Percentiles rank a stretch among this genome's conserved stretches.
Conservation (phyloP, 2,329 filamentous ascomycete species). For the Scedosporium minutisporum region DNA sequence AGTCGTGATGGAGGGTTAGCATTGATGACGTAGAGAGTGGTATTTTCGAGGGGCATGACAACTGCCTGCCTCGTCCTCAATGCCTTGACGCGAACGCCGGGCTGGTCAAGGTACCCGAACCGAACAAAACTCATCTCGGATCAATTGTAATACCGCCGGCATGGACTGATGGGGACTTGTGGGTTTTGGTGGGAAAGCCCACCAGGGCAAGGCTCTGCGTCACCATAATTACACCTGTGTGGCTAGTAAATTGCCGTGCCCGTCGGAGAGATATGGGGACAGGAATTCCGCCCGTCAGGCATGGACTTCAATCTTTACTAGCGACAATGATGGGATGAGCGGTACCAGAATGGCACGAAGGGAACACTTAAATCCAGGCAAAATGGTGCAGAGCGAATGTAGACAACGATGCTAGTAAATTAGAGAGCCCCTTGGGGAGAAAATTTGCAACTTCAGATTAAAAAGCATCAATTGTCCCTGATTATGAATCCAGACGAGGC, state of each 20-base stretch:
- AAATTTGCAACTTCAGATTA: neutral
- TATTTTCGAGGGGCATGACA: no score
- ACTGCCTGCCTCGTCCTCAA: neutral
- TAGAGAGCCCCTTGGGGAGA: neutral
- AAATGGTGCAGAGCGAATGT: neutral
- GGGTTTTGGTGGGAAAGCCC: neutral
- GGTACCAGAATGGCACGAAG: neutral
- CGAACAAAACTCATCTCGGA: neutral
- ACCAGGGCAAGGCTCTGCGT: neutral
- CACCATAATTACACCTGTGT: neutral
- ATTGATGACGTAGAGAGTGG: neutral
- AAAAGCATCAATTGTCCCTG: neutral
- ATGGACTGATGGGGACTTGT: neutral
- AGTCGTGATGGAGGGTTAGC: neutral
- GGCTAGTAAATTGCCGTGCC: neutral
- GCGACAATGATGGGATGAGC: neutral
- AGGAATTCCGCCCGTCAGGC: neutral
- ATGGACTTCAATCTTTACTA: neutral
- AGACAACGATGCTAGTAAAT: neutral
- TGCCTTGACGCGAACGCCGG: neutral
- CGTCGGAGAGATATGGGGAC: neutral
- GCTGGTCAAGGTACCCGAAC: neutral
- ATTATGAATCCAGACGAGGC: neutral
- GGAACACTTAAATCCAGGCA: neutral
- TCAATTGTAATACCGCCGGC: neutral